Evolutionary conservation across 768 basidiomycete species (phyloP).

Genomic region (Crucibulum laeve): DNA sequence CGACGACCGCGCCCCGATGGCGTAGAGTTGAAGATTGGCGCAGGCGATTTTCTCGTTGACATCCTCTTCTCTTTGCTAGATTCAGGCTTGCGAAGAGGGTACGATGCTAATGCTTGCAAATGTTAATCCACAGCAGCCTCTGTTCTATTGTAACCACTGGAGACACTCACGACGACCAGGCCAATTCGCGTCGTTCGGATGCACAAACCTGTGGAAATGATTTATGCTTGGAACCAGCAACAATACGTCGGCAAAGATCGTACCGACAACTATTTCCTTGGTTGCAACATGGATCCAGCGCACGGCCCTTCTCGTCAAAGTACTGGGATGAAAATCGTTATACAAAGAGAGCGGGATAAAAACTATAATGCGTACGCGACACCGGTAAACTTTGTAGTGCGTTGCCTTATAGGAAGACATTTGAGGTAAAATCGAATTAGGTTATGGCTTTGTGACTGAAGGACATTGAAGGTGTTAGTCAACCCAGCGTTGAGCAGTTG

Average conservation of each 20-base stretch:
- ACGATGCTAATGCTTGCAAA: background rate
- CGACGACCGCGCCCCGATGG: conserved; percentile 11
- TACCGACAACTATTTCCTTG: conserved; percentile 50
- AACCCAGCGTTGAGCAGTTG: too few relatives aligned
- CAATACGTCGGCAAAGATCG: background rate
- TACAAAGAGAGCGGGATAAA: background rate
- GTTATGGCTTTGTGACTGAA: too few relatives aligned
- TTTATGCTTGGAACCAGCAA: background rate
- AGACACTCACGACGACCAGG: conserved; percentile 12
- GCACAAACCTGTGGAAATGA: conserved; percentile 33
- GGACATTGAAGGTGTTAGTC: too few relatives aligned
- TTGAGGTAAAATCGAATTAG: too few relatives aligned
- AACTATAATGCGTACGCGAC: conserved; percentile 33
- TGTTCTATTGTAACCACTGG: background rate
- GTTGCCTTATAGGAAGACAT: background rate
- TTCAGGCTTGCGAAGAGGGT: background rate
- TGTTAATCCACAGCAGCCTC: too few relatives aligned
- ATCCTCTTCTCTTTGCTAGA: background rate
- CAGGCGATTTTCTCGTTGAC: background rate
- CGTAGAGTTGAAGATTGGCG: background rate
- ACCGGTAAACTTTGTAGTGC: conserved; percentile 41
- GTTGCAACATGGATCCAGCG: conserved; percentile 37
- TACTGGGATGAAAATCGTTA: conserved; percentile 27
- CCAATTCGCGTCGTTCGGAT: conserved; percentile 46
- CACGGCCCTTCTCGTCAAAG: conserved; percentile 39